Conservation (phyloP, 2,329 filamentous ascomycete genomes). For the Metarhizium robertsii region DNA sequence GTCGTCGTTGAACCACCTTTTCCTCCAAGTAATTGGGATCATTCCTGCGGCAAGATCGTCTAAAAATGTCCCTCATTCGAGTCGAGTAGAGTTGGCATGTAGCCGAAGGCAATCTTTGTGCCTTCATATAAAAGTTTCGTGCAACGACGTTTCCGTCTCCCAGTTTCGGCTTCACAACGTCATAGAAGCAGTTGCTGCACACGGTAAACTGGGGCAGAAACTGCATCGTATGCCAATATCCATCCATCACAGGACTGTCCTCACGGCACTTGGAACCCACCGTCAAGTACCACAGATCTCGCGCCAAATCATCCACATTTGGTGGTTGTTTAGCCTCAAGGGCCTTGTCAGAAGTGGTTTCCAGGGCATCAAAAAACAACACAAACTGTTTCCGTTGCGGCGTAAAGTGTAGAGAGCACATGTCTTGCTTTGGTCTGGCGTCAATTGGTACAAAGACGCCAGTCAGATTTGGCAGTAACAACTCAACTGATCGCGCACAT, state of each 20-base stretch:
- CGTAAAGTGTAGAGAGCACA: constrained; percentile 60
- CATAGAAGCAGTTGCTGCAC: constrained; percentile 79
- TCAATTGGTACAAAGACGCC: constrained; percentile 53
- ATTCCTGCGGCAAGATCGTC: constrained; percentile 53
- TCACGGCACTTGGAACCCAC: constrained; percentile 54
- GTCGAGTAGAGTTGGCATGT: constrained; percentile 74
- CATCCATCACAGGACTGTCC: constrained; percentile 51
- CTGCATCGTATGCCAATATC: constrained; percentile 70
- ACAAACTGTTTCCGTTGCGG: constrained; percentile 44
- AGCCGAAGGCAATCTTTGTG: constrained; percentile 43
- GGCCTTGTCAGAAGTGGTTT: constrained; percentile 44
- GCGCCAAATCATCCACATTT: constrained; percentile 53
- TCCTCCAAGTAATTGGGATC: constrained; percentile 55
- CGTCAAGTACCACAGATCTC: constrained; percentile 51
- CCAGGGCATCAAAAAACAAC: constrained; percentile 52
- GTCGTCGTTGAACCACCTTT: constrained; percentile 49
- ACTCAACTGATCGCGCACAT: constrained; percentile 64
- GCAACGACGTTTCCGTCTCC: constrained; percentile 46
- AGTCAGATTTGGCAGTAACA: constrained; percentile 62
- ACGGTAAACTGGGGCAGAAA: constrained; percentile 69
- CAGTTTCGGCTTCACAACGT: constrained; percentile 63
- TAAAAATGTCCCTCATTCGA: constrained; percentile 69
- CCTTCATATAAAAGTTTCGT: constrained; percentile 53
- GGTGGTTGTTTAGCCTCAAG: constrained; percentile 34
- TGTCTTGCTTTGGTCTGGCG: constrained; percentile 36